phyloP scores from a whole-genome alignment of 176 grass and related monocot genomes.

The Thinopyrum elongatum region DNA sequence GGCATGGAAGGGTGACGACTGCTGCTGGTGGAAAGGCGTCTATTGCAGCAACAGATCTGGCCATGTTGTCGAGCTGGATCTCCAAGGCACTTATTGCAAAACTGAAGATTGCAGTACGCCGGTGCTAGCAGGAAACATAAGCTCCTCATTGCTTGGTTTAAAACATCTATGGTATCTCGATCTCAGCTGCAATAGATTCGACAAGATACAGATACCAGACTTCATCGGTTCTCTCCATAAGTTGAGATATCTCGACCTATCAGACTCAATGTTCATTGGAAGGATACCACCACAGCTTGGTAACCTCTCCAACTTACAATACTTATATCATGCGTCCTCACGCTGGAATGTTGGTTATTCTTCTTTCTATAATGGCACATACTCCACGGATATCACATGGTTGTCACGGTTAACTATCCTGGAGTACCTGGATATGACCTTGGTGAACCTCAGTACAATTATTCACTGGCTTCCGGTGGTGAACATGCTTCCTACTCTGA shows the following conservation, averaged over 20 bases:
- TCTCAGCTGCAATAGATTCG: not conserved
- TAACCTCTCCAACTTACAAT: constrained; percentile 37
- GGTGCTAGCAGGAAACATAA: not conserved
- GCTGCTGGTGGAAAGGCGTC: not conserved
- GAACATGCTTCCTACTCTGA: not conserved
- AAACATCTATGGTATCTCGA: not conserved
- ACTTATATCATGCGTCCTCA: too few relatives aligned
- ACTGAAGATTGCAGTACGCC: not conserved
- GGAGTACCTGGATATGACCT: not conserved
- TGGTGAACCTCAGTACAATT: not conserved
- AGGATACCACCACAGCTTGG: constrained; percentile 34
- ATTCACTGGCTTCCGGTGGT: not conserved
- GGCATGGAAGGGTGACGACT: not conserved
- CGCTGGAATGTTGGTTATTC: too few relatives aligned
- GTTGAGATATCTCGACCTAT: not conserved
- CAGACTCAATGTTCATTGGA: not conserved
- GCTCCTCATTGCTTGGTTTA: not conserved
- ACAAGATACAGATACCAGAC: not conserved
- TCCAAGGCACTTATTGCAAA: not conserved
- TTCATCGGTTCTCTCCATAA: not conserved
- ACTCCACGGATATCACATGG: not conserved
- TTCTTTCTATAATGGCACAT: too few relatives aligned
- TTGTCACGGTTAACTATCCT: not conserved
- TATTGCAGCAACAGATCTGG: not conserved
- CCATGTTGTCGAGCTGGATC: not conserved